These are phyloP conservation scores for Nyctanthes arbortristis DNA, from an alignment of 257 asterid species.

Conservation along the genomic window DNA sequence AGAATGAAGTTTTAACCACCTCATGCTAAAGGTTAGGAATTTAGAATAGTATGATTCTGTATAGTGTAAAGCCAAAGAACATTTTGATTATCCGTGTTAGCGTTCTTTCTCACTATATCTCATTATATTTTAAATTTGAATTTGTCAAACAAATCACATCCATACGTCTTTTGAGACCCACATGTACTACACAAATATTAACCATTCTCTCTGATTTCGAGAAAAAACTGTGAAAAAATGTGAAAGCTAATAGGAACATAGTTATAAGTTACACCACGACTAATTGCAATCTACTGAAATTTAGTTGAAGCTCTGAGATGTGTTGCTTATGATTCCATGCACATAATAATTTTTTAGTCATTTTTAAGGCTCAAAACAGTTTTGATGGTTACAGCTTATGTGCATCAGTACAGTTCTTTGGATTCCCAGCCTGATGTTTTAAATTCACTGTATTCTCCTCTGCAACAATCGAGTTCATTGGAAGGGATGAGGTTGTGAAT, in stretches of 20 bases:
- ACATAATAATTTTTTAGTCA: neutral
- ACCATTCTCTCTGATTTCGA: too few species aligned
- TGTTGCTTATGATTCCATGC: slow-evolving; percentile 17
- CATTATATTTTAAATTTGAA: too few species aligned
- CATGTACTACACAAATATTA: too few species aligned
- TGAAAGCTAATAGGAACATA: too few species aligned
- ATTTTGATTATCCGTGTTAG: too few species aligned
- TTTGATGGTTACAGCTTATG: slow-evolving; percentile 67
- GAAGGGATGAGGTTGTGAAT: slow-evolving; percentile 78
- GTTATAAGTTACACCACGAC: slow-evolving; percentile 3
- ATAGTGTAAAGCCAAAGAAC: neutral
- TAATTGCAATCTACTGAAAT: slow-evolving; percentile 16
- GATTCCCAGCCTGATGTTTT: slow-evolving; percentile 95
- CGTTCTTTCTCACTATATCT: too few species aligned
- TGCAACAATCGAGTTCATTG: slow-evolving; percentile 82
- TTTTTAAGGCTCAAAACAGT: slow-evolving; percentile 24
- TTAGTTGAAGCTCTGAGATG: slow-evolving; percentile 18
- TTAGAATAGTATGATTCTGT: slow-evolving; percentile 6
- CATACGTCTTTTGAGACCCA: too few species aligned
- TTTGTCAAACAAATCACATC: too few species aligned
- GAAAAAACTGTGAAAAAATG: too few species aligned
- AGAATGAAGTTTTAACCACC: neutral
- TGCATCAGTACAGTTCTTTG: slow-evolving; percentile 83
- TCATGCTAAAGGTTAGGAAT: slow-evolving; percentile 11
- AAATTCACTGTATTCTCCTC: slow-evolving; percentile 90